phyloP scores from a whole-genome alignment of 163 green algal genomes.

The Scenedesmus sp. region DNA sequence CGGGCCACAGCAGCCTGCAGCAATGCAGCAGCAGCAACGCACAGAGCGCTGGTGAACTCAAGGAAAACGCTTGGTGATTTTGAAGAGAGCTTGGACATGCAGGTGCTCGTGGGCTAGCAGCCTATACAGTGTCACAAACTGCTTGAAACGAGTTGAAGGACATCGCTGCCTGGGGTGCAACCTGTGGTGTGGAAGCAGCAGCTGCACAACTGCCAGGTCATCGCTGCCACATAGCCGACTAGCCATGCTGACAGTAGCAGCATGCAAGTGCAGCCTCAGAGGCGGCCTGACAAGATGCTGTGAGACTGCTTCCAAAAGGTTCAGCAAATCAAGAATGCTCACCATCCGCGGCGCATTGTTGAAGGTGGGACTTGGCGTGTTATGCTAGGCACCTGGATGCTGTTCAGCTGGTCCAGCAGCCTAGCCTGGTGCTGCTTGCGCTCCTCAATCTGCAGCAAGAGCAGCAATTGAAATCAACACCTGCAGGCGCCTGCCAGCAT shows the following conservation, averaged over 20 bases:
- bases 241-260: too few relatives aligned
- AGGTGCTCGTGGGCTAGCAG: not conserved
- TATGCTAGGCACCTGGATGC: not conserved
- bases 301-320: not conserved
- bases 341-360: not conserved
- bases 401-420: constrained; percentile 74
- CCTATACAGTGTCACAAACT: too few relatives aligned
- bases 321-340: not conserved
- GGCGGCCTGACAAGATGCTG: too few relatives aligned
- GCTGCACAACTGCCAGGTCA: not conserved
- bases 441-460: constrained; percentile 80
- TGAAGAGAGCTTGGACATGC: not conserved
- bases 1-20: constrained; percentile 23
- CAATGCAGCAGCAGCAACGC: not conserved
- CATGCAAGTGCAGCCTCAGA: too few relatives aligned
- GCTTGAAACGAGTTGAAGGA: too few relatives aligned
- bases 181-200: not conserved
- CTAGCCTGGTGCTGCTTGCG: constrained; percentile 75
- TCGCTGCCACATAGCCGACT: not conserved
- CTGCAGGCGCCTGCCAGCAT: not conserved
- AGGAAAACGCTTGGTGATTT: too few relatives aligned
- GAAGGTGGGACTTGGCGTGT: not conserved
- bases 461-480: not conserved
- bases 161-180: too few relatives aligned
- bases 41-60: too few relatives aligned